phyloP scores from a whole-genome alignment of 148 eudicot genomes.

The Silene uniflora region DNA sequence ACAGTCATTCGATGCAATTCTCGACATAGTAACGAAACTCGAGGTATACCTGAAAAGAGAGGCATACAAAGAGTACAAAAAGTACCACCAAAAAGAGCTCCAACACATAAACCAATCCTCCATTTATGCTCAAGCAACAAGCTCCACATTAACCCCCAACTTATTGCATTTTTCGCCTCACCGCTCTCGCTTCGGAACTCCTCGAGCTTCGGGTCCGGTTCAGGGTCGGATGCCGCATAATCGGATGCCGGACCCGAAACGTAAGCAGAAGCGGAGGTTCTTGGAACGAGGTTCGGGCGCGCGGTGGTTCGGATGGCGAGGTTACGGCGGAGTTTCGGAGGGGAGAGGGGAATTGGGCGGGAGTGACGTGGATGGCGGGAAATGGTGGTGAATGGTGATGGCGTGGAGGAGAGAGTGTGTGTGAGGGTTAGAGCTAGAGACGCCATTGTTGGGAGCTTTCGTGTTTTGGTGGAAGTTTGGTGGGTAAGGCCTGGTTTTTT shows the following conservation, averaged over 20 bases:
- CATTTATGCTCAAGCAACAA: conserved; percentile 55
- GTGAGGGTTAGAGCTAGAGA: conserved; percentile 10
- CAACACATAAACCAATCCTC: conserved; percentile 42
- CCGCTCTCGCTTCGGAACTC: conserved; percentile 8
- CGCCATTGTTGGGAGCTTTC: conserved; percentile 17
- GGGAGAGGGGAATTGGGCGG: conserved; percentile 22
- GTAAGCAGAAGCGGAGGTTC: conserved; percentile 37
- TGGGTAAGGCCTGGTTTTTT: too few species aligned
- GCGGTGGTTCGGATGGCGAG: conserved; percentile 14
- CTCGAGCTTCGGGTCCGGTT: conserved; percentile 34
- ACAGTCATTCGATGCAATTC: not conserved
- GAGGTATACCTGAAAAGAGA: conserved; percentile 49
- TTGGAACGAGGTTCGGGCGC: conserved; percentile 1
- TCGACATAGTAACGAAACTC: not conserved
- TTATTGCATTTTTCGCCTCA: conserved; percentile 42
- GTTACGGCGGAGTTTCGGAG: conserved; percentile 1
- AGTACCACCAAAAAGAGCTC: conserved; percentile 60
- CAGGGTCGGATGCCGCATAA: conserved; percentile 32
- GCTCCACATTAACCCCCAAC: conserved; percentile 60
- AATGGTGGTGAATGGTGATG: not conserved
- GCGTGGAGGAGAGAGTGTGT: conserved; percentile 26
- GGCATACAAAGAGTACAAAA: conserved; percentile 84
- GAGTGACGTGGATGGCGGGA: conserved; percentile 10
- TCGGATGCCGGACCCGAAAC: conserved; percentile 70
- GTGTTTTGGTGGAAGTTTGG: not conserved